A percentile compares a stretch with the other conserved stretches of the same genome.
Evolutionary conservation across 2,329 filamentous ascomycete genomes (phyloP).

Genomic region (Beauveria scarabaeidicola): DNA sequence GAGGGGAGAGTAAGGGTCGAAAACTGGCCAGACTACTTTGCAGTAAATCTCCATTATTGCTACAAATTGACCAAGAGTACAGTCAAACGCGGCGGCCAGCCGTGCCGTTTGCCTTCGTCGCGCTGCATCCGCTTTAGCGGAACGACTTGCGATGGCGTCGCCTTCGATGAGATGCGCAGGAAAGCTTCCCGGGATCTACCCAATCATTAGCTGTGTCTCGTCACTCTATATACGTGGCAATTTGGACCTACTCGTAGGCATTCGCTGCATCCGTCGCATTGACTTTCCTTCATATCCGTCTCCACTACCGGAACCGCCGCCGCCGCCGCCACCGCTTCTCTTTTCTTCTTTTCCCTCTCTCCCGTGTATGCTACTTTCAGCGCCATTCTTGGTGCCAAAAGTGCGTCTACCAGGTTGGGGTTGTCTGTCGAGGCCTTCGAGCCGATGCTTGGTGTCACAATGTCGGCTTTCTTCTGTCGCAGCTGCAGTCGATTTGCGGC

Average conservation of each 20-base stretch:
- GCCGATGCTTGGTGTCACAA: not conserved
- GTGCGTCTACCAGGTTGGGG: not conserved
- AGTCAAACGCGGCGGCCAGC: not conserved
- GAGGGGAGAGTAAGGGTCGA: slow-evolving; percentile 28
- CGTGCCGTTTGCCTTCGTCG: not conserved
- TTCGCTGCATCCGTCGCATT: not conserved
- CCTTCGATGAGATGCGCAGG: slow-evolving; percentile 18
- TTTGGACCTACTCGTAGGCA: not conserved
- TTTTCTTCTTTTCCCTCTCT: not conserved
- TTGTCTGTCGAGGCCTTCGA: not conserved
- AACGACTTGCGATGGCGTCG: slow-evolving; percentile 24
- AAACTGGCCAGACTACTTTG: slow-evolving; percentile 29
- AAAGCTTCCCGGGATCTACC: slow-evolving; percentile 21
- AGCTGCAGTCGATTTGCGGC: not conserved
- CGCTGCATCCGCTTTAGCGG: slow-evolving; percentile 3
- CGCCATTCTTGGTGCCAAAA: not conserved
- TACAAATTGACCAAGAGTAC: not conserved
- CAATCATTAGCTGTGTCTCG: not conserved
- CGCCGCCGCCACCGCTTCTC: not conserved
- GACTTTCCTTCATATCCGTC: not conserved
- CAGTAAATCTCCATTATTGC: slow-evolving; percentile 24
- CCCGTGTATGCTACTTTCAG: not conserved
- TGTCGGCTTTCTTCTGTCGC: not conserved
- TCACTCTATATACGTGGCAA: not conserved
- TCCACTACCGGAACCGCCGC: too few relatives aligned